phyloP scores from a whole-genome alignment of 2,329 filamentous ascomycete species.

The Cryphonectria radicalis region DNA sequence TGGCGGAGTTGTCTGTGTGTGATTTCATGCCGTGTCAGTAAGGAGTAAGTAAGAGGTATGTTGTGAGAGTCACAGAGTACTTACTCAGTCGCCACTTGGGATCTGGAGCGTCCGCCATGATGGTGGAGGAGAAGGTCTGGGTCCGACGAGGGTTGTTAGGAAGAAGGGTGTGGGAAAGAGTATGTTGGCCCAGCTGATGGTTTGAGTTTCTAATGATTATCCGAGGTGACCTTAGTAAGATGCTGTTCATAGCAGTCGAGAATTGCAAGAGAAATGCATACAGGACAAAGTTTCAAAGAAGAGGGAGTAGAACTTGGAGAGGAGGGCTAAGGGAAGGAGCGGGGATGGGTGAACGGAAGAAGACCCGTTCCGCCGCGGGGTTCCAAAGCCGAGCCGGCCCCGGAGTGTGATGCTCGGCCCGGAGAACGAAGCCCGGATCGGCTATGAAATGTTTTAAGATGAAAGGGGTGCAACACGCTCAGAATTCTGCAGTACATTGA shows the following conservation, averaged over 20 bases:
- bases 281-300: too few species aligned
- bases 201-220: not conserved
- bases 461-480: not conserved
- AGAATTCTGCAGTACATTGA: not conserved
- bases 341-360: not conserved
- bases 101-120: slow-evolving; percentile 24
- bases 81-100: slow-evolving; percentile 25
- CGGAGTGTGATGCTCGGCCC: slow-evolving; percentile 14
- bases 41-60: too few species aligned
- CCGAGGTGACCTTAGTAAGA: not conserved
- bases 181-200: not conserved
- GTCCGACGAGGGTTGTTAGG: not conserved
- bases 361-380: slow-evolving; percentile 15
- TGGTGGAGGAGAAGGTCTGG: slow-evolving; percentile 1
- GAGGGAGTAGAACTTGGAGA: too few species aligned
- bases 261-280: not conserved
- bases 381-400: slow-evolving; percentile 18
- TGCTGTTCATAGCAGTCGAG: slow-evolving; percentile 2
- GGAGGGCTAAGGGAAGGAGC: not conserved
- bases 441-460: not conserved
- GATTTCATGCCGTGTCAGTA: slow-evolving; percentile 15
- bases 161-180: not conserved
- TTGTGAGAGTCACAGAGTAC: not conserved
- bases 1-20: slow-evolving; percentile 49
- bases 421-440: not conserved